Base-by-base conservation (phyloP, 345 rosid genomes). In the Populus tremula region DNA sequence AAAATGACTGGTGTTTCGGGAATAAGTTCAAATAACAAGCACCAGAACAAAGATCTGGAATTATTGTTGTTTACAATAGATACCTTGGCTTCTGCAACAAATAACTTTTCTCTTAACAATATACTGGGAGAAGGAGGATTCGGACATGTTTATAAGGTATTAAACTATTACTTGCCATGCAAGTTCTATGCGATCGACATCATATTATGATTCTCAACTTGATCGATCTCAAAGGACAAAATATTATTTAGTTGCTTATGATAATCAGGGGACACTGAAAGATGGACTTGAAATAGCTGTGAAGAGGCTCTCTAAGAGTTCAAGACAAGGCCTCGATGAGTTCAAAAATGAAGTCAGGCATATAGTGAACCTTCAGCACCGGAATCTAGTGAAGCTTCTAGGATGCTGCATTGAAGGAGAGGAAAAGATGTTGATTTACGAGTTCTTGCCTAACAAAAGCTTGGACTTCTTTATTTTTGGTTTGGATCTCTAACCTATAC, bases 81-180 rank as follows among this genome's bases (percentile, higher is more conserved):
- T 50, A 31, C 70, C 6, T 8, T 75, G 13, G 71, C 18, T 49
- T 25, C 7, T 10, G 78, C 71, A 11, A 75, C 78, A 5, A 23
- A 20, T n/a, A 33, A 66, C 31, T 75, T 66, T 38, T 63, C 45
- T 2, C 7, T 1, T 2, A 43, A 18, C 21, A 75, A 75, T 21
- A 66, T 29, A n/a, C 41, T 75, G 3, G 78, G 78, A 27, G n/a
- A 75, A 14, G 78, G 78, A 1, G 78, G 78, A 2, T 75, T 45
- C 53, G 78, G 78, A 47, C 62, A 62, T 75, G 77, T 75, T 20
- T 75, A 75, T 1, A 75, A 75, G 77, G 77, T 75, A 45, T 41
- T n/a, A 25, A 2, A 27, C 39, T 65, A 17, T 5, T 6, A 27
- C 2, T 4, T 27, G 21, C 13, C 31, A 50, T 18, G 56, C 21